Evolutionary conservation across 2,329 filamentous ascomycete species (phyloP), one percentile per base, ranked within the genome.

Genomic region (Leptoxyphium fumago): DNA sequence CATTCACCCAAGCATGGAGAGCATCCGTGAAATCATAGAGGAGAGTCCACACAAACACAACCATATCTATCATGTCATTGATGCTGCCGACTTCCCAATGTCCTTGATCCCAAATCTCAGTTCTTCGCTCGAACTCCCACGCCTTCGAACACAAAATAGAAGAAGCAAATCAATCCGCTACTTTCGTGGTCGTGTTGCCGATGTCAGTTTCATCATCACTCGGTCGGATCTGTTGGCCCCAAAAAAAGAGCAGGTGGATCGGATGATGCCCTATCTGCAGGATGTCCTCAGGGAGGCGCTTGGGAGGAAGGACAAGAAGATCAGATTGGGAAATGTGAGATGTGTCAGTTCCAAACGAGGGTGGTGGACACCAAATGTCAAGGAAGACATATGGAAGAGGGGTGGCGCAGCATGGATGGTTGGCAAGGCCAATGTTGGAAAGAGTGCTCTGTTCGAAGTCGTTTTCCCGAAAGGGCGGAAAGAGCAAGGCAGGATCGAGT

Each of bases 391-490:
- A 40, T 88, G 79, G 73, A 67, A 78, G 38, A 76, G 84, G 41
- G 87, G 86, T 3, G 89, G 89, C 4, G 91, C 80, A 13, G 81
- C 84, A 13, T 98, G 91, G 89, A 80, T 98, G 71, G 83, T 98
- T 2, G 91, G 91, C n/a, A 96, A 94, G 63, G 86, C 87, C 49
- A 98, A 98, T 58, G 93, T 96, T 2, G 93, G 91, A 18, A 98
- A 98, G 65, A 96, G 89, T 54, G 82, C 82, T 57, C 73, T 98
- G 2, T 94, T 96, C 48, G 80, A 91, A 53, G 75, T 79, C 4
- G 78, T 95, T 7, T 94, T 88, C 55, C 89, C 93, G 3, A 80
- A 89, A 83, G 69, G 55, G 43, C 62, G 55, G 53, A 66, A 57
- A 18, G 55, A 64, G 30, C 14, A 40, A 18, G 38, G 14, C 13